Evolutionary conservation across 1,139 yeast species (phyloP).

Genomic region (Pichia sp.): DNA sequence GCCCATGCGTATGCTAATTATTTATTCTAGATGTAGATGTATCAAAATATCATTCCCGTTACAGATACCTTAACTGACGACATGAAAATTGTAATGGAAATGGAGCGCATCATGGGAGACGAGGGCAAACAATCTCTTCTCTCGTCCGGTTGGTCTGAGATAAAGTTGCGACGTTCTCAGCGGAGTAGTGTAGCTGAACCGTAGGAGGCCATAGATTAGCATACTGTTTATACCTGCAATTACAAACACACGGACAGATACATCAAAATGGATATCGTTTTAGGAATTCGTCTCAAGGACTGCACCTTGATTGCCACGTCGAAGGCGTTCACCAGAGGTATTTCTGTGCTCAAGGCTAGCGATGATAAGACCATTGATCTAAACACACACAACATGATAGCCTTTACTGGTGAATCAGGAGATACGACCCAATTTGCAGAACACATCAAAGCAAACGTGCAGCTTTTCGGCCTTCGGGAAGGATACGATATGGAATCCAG

Average conservation of each 20-base stretch:
- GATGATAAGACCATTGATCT: slow-evolving; percentile 85
- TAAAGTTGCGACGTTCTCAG: background rate
- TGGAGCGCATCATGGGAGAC: background rate
- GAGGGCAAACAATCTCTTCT: slow-evolving; percentile 6
- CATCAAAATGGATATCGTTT: slow-evolving; percentile 70
- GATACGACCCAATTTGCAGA: slow-evolving; percentile 98
- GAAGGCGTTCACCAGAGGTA: slow-evolving; percentile 90
- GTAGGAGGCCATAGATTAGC: background rate
- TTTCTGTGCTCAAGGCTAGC: slow-evolving; percentile 74
- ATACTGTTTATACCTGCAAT: background rate
- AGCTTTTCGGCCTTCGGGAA: slow-evolving; percentile 82
- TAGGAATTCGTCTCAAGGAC: slow-evolving; percentile 81
- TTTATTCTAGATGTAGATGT: too few relatives aligned
- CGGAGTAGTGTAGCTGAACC: background rate
- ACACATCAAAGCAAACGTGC: slow-evolving; percentile 87
- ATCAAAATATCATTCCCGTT: too few relatives aligned
- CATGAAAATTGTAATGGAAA: background rate
- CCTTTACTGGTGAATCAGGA: slow-evolving; percentile 94
- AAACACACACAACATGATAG: slow-evolving; percentile 75
- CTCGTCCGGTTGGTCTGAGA: background rate
- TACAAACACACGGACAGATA: background rate
- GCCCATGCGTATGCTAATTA: background rate
- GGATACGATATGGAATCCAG: slow-evolving; percentile 74
- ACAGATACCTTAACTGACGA: background rate
- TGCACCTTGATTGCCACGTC: slow-evolving; percentile 87